Base-by-base conservation (phyloP, 2,329 filamentous ascomycete genomes). In the Alternaria triticina region DNA sequence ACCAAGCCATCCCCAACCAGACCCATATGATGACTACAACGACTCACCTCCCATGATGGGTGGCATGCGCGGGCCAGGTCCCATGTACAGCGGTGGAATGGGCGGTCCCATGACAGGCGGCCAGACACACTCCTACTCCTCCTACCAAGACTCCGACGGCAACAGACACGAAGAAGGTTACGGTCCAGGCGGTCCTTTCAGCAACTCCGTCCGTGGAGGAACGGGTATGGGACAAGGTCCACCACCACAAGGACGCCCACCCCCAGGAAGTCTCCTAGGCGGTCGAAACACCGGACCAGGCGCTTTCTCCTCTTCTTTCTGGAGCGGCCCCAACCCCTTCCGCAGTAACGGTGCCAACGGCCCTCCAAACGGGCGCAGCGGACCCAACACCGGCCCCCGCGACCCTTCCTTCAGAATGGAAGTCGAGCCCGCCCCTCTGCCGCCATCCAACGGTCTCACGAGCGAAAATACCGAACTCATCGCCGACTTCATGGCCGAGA, bases 401-500 rank as follows among this genome's bases (percentile, higher is more conserved):
- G 8, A 22, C 30, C 28, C 49, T 12, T 40, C 36, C 12, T 40
- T 52, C 17, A 40, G 30, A 17, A n/a, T 23, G 11, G 49, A 52
- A 52, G 13, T 40, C 8, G 49, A 52, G 0, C 49, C 49, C 5
- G 49, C 30, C 11, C 20, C 49, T 5, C 40, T 52, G 49, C 49
- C 27, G 7, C 33, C 0, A 0, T 36, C 33, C 15, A 36, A 36
- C 13, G 49, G 30, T 17, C 28, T 52, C 20, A 23, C 22, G 10
- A 3, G 8, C 5, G 50, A 54, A n/a, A 46, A 4, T 3, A 13
- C 22, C 3, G 20, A 28, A 1, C 27, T 33, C 12, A 47, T 47
- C 1, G 51, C 23, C 11, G 15, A 17, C 3, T 68, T 68, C 49
- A 25, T 67, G 17, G 25, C 54, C 6, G 30, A 30, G 5, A 47